phyloP scores from a whole-genome alignment of 805 yeast genomes.

The Torulaspora indica region DNA sequence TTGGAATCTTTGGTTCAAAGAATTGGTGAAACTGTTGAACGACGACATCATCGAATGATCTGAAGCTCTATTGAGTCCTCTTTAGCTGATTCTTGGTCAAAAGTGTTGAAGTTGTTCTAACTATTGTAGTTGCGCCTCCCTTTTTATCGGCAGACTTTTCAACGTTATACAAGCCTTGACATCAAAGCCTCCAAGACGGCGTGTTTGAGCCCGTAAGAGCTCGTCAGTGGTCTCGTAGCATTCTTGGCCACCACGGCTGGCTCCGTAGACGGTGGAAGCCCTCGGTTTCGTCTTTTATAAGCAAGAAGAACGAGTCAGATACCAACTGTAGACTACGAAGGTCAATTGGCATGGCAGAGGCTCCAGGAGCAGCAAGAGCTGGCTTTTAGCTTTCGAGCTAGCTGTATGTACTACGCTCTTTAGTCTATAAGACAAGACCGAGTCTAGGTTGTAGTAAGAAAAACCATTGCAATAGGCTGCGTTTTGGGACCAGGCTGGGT shows the following conservation, averaged over 20 bases:
- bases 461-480: no score
- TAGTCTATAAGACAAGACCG: no score
- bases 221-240: not conserved
- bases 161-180: not conserved
- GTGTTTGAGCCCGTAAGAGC: not conserved
- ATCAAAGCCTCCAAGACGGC: not conserved
- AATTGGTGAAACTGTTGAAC: slow-evolving; percentile 29
- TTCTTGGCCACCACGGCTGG: no score
- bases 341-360: not conserved
- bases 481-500: no score
- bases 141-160: slow-evolving; percentile 1
- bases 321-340: not conserved
- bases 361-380: no score
- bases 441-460: no score
- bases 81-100: not conserved
- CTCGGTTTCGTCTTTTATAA: no score
- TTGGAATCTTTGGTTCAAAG: slow-evolving; percentile 31
- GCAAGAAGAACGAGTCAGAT: no score
- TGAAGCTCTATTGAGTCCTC: not conserved
- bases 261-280: no score
- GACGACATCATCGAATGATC: slow-evolving; percentile 15
- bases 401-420: no score
- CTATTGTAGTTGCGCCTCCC: slow-evolving; percentile 5
- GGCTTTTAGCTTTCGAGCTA: no score
- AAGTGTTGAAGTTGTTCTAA: not conserved